Base-by-base conservation (phyloP, 1,284 basidiomycete species). In the Vanrija sp. region DNA sequence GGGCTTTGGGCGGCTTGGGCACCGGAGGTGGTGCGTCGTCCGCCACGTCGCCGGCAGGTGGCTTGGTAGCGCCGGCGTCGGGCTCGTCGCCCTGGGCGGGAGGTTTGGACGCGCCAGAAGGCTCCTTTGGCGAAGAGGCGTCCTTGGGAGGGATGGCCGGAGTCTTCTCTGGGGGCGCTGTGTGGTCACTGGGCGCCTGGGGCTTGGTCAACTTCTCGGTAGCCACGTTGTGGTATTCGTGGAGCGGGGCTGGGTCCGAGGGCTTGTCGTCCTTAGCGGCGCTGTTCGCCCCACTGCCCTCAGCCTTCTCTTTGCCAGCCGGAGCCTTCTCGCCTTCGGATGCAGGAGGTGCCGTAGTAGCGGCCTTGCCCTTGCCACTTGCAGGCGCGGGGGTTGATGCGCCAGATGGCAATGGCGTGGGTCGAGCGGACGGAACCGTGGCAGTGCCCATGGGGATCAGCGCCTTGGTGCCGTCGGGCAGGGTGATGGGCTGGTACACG, bases 391-490 rank as follows among this genome's bases (percentile, higher is more conserved):
- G 25, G 2, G 39, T 18, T 2, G 41, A 16, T 9, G 31, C 55
- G 24, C 59, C 61, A 38, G 62, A 54, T 15, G 66, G 63, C 44
- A 57, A 45, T 3, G 62, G 60, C 15, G 46, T 45, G 10, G 57
- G 55, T 31, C 54, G 55, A 5, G 64, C 61, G 18, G 36, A 64
- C 59, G 27, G 55, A 50, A 47, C 67, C 68, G 41, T 69, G 66
- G 49, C 38, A 8, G 9, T 22, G 6, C 45, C 45, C 38, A 49
- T 49, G 1, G 47, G 39, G 20, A 69, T 53, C 41, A 66, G 66
- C 3, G 65, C 68, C 14, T 18, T 51, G 12, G 46, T 43, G 18
- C 71, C 71, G 51, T 69, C 64, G 9, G 71, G 68, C 3, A 73
- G 51, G 2, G 56, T 56, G 27, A 70, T 47, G 37, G 60, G 51